Percentiles rank a stretch among this genome's conserved stretches.
Conservation (phyloP, 2,329 filamentous ascomycete species). For the Trichoderma atrobrunneum region DNA sequence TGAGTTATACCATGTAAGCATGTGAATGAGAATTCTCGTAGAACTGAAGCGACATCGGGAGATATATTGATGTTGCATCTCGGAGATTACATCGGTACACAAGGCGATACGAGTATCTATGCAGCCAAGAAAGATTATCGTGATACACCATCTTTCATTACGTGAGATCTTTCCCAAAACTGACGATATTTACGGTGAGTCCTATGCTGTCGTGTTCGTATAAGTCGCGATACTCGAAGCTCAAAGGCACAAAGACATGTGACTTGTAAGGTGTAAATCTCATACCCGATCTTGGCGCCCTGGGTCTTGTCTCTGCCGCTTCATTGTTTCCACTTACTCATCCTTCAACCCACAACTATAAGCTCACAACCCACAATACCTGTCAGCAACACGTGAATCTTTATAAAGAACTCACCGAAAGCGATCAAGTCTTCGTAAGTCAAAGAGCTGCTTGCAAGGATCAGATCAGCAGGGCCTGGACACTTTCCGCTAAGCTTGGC, state of each 20-base stretch:
- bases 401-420: neutral
- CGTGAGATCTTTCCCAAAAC: neutral
- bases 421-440: neutral
- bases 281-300: neutral
- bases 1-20: neutral
- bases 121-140: neutral
- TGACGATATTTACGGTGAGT: neutral
- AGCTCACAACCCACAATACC: neutral
- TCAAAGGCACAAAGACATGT: neutral
- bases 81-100: neutral
- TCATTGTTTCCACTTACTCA: neutral
- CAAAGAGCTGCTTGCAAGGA: neutral
- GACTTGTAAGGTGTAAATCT: neutral
- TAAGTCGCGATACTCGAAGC: neutral
- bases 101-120: neutral
- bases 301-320: neutral
- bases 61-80: neutral
- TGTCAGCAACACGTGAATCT: neutral
- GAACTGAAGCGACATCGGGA: neutral
- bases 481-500: neutral
- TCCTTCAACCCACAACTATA: neutral
- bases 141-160: neutral
- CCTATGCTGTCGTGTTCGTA: neutral
- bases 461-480: slow-evolving; percentile 8
- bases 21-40: neutral